Evolutionary conservation across 192 early-diverging fungal species (phyloP), one percentile per base, ranked within the genome.

Genomic region (Entomortierella parvispora): DNA sequence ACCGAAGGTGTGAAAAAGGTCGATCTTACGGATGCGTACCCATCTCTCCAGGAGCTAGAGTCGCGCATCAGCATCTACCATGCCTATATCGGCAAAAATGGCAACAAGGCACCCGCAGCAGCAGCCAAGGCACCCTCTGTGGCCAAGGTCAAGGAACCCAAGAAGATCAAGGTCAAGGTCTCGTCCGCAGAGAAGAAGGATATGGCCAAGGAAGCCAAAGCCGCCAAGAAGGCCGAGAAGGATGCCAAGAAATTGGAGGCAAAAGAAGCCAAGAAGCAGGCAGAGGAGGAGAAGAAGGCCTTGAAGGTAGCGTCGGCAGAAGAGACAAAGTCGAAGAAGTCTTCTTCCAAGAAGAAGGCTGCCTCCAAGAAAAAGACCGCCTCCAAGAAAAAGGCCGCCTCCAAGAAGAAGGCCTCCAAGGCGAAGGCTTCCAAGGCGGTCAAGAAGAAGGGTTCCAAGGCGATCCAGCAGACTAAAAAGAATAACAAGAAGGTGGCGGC

Each of bases 11-110:
- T 68, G 14, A 59, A 58, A 32, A 48, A 48, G 32, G n/a, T 51
- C 15, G 57, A 59, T 40, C 55, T 40, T 12, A 9, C 57, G 0
- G 44, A 22, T 8, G 3, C 29, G 6, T 68, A 59, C 10, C 66
- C 66, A 7, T 60, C 66, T 22, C 40, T 68, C 33, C 0, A 57
- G 26, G 66, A 60, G 37, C 32, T 68, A 15, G 66, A 68, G 37
- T 22, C 18, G 17, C 55, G 66, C 3, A n/a, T 68, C 25, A 12
- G 31, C 6, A 25, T 51, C 17, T 68, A 47, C 26, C 50, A 68
- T 26, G 57, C 31, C 17, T 68, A 60, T 52, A 42, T 31, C 20
- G 23, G 4, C 56, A 58, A 42, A 20, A 43, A 58, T 18, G 58
- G 54, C 25, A 20, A 50, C 17, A 50, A 62, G 46, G 5, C 47